A percentile compares a stretch with the other conserved stretches of the same genome.
These are phyloP conservation scores for Mucor irregularis DNA, from an alignment of 371 early-diverging fungal species.

Conservation along the genomic window DNA sequence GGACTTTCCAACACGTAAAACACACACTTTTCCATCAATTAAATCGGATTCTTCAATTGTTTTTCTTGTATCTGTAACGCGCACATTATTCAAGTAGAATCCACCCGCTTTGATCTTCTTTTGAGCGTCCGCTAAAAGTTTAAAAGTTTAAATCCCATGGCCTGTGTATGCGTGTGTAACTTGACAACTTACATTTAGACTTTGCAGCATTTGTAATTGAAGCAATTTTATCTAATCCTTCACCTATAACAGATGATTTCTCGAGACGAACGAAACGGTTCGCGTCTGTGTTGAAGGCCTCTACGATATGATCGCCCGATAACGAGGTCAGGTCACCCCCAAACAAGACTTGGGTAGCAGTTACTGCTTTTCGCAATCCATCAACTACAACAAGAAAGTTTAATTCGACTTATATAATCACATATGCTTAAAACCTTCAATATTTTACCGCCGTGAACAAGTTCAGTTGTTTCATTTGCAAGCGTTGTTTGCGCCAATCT, in stretches of 20 bases:
- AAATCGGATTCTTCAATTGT: slow-evolving; percentile 49
- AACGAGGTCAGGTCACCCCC: slow-evolving; percentile 51
- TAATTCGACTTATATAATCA: not conserved
- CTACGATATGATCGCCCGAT: slow-evolving; percentile 59
- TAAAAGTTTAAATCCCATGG: not conserved
- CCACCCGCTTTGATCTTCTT: slow-evolving; percentile 77
- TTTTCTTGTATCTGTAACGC: slow-evolving; percentile 48
- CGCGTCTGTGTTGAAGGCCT: slow-evolving; percentile 70
- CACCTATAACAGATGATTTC: slow-evolving; percentile 40
- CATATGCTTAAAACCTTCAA: not conserved
- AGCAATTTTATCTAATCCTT: slow-evolving; percentile 60
- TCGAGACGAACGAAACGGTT: slow-evolving; percentile 55
- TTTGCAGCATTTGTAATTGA: slow-evolving; percentile 59
- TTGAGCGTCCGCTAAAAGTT: slow-evolving; percentile 63
- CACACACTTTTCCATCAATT: slow-evolving; percentile 55
- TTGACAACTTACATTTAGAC: slow-evolving; percentile 64
- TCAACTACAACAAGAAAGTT: no score
- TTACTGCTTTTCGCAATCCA: slow-evolving; percentile 63
- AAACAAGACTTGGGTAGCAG: slow-evolving; percentile 74
- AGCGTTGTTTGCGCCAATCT: slow-evolving; percentile 75
- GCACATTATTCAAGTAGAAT: slow-evolving; percentile 71
- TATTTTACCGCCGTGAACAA: slow-evolving; percentile 81
- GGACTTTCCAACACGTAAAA: slow-evolving; percentile 63
- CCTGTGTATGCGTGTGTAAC: not conserved
- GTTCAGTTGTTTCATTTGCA: slow-evolving; percentile 84